Base-by-base conservation (phyloP, 139 green algal genomes). In the Chlorella sp. region DNA sequence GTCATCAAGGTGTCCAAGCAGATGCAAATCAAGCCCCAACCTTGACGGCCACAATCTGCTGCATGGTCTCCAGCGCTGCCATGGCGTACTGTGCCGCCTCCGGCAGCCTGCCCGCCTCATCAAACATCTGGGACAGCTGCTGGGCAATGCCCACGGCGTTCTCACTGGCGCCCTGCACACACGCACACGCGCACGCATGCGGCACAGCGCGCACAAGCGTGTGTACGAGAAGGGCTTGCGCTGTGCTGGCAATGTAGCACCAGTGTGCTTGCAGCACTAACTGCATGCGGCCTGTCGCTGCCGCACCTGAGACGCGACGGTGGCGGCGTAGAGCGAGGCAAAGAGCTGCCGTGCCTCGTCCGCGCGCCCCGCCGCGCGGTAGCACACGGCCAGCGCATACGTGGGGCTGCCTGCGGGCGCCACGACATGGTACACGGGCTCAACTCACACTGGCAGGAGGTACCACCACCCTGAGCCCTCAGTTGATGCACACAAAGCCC, bases 161-260 rank as follows among this genome's bases (percentile, higher is more conserved):
- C 27, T 67, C 61, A 35, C 61, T 67, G n/a, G 34, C 3, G 61
- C 61, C 61, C 61, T 67, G 61, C n/a, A 27, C n/a, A n/a, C n/a
- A n/a, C n/a, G n/a, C n/a, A n/a, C n/a, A n/a, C n/a, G n/a, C n/a
- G n/a, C n/a, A n/a, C n/a, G n/a, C n/a, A n/a, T n/a, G n/a, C n/a
- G n/a, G n/a, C n/a, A n/a, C n/a, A n/a, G n/a, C n/a, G n/a, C n/a
- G n/a, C n/a, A n/a, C n/a, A n/a, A n/a, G n/a, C n/a, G n/a, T n/a
- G n/a, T n/a, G n/a, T n/a, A n/a, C n/a, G n/a, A n/a, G n/a, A n/a
- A n/a, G n/a, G n/a, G n/a, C n/a, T n/a, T n/a, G n/a, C n/a, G n/a
- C n/a, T n/a, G n/a, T n/a, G n/a, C n/a, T n/a, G n/a, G n/a, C n/a
- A n/a, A n/a, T n/a, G n/a, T n/a, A n/a, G n/a, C n/a, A n/a, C n/a